Evolutionary conservation across 352 stramenopile species (phyloP).

Genomic region (Pythium vanterpoolii): DNA sequence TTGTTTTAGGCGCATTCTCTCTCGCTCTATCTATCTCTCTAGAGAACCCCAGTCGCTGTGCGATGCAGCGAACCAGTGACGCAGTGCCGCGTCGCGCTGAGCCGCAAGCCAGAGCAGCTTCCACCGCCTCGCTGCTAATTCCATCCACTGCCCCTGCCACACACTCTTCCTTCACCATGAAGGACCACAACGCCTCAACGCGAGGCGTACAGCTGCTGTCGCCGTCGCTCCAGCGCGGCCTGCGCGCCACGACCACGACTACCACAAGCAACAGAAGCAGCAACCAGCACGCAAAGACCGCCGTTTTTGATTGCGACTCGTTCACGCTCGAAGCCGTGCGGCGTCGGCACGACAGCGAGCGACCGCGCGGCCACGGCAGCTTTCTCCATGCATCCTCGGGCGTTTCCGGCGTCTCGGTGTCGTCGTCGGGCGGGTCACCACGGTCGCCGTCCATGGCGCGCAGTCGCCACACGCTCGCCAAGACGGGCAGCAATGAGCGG

Average conservation of each 20-base stretch:
- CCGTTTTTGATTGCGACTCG: slow-evolving; percentile 35
- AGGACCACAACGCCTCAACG: slow-evolving; percentile 1
- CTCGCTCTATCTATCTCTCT: no score
- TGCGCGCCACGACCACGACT: slow-evolving; percentile 3
- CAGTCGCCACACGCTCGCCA: background rate
- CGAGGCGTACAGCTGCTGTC: slow-evolving; percentile 21
- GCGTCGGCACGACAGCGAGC: slow-evolving; percentile 4
- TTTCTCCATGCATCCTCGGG: background rate
- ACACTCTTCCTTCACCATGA: background rate
- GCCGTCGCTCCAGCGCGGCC: slow-evolving; percentile 15
- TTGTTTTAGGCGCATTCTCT: background rate
- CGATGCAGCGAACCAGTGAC: background rate
- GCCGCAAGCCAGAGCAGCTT: background rate
- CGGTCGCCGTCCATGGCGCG: slow-evolving; percentile 12
- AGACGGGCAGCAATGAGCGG: slow-evolving; percentile 5
- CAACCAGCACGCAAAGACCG: background rate
- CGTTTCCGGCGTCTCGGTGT: background rate
- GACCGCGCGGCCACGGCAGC: slow-evolving; percentile 1
- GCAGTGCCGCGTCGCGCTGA: background rate
- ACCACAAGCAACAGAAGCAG: background rate
- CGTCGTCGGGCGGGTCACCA: slow-evolving; percentile 11
- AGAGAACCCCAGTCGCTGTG: background rate
- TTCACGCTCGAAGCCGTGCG: slow-evolving; percentile 49
- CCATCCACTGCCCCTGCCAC: background rate
- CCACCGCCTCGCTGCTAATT: background rate